Percentiles rank a stretch among this genome's conserved stretches.
Evolutionary conservation across 306 rosid species (phyloP).

Genomic region (Mimosa bimucronata): DNA sequence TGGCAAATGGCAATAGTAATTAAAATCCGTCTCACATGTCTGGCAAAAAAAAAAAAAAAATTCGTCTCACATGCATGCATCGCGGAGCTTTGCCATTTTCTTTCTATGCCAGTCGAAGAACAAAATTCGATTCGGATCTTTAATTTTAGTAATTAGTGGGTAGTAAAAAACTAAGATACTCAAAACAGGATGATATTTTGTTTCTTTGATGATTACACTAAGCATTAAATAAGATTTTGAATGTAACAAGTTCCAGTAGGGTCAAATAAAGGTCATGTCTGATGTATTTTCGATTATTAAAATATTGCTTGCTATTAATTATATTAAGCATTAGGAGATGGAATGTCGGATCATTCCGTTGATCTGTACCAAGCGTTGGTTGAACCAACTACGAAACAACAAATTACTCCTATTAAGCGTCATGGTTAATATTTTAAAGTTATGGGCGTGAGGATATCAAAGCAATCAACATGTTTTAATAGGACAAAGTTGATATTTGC

Average conservation of each 20-base stretch:
- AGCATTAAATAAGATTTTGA: too few species aligned
- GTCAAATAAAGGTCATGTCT: background rate
- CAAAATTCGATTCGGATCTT: background rate
- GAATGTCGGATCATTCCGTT: constrained; percentile 5
- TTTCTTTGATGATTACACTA: too few species aligned
- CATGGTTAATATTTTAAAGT: background rate
- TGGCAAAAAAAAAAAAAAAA: too few species aligned
- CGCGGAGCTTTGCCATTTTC: background rate
- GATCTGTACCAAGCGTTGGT: background rate
- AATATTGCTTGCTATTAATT: background rate
- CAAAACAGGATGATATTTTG: background rate
- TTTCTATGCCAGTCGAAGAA: background rate
- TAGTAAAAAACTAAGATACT: background rate
- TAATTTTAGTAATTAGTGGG: background rate
- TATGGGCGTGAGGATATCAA: background rate
- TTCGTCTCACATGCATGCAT: too few species aligned
- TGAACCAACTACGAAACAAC: background rate
- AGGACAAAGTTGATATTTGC: background rate
- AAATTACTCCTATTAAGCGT: background rate
- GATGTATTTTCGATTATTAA: background rate
- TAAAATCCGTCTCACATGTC: background rate
- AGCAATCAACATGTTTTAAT: background rate
- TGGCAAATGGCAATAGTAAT: background rate
- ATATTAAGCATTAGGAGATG: background rate
- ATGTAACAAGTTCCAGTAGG: background rate